Evolutionary conservation across 2,329 filamentous ascomycete species (phyloP), one percentile per base, ranked within the genome.

Genomic region (Fusarium begoniae): DNA sequence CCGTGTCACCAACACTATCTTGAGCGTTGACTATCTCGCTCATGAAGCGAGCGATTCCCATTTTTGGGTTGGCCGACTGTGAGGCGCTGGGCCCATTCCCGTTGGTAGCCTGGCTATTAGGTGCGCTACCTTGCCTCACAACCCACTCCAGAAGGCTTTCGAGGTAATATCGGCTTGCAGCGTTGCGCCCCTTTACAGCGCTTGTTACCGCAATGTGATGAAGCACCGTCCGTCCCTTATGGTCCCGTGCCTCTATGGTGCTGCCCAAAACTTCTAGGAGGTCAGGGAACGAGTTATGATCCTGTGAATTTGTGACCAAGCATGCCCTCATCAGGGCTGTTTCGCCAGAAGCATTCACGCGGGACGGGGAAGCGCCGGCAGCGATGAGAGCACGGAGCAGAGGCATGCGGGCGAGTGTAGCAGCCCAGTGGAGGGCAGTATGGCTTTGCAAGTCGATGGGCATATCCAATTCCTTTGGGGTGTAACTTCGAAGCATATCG

Each of bases 151-250:
- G 87, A 17, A 99, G 87, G 35, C 94, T 96, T 83, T 99, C 96
- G 5, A 99, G 90, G 78, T 99, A 99, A 81, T 98, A 98, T 74
- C 96, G 94, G 80, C 95, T 97, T 28, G 96, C 96, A 47, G 94
- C 91, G 66, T 94, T 95, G 55, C 96, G 91, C 12, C 96, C 96
- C 80, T 98, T 98, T 78, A 98, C 96, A 12, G 95, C 96, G 70
- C 95, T 98, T 22, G 96, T 97, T 40, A 98, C 91, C 10, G 96
- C 95, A 77, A 99, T 98, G 80, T 99, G 96, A 80, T 99, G 96
- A 30, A 99, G 86, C 20, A 98, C 95, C 0, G 96, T 98, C 43
- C 96, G 89, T 14, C 95, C 95, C 81, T 95, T 95, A 50, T 93
- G 90, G 81, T 99, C 96, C 28, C 94, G 90, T 48, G 97, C 91